These are phyloP conservation scores for Suillus spraguei DNA, from an alignment of 768 basidiomycete genomes.

Conservation along the genomic window DNA sequence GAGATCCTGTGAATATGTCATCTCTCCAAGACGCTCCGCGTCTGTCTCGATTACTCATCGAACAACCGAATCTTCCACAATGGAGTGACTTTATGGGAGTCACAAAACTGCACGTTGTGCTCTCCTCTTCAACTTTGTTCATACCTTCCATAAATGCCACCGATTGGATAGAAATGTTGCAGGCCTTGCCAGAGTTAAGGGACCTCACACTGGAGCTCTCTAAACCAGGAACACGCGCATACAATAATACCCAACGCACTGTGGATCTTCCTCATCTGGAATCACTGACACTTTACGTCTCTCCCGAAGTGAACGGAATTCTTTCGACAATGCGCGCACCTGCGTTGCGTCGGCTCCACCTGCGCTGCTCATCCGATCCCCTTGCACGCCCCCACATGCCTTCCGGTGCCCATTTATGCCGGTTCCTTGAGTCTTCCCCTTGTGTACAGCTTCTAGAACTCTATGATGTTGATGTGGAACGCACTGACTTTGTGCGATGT, in stretches of 20 bases:
- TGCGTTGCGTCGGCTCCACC: conserved; percentile 38
- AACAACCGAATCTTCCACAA: conserved; percentile 38
- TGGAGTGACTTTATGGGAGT: conserved; percentile 37
- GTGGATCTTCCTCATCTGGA: conserved; percentile 29
- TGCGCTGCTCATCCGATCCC: conserved; percentile 40
- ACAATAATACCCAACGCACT: conserved; percentile 19
- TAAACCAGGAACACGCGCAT: conserved; percentile 25
- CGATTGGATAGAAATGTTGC: conserved; percentile 36
- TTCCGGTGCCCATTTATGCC: conserved; percentile 31
- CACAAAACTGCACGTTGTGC: conserved; percentile 36
- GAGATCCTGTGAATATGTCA: conserved; percentile 29
- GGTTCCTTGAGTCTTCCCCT: conserved; percentile 33
- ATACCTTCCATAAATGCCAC: conserved; percentile 24
- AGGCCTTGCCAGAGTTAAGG: conserved; percentile 42
- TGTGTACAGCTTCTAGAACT: conserved; percentile 47
- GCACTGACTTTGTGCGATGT: conserved; percentile 38
- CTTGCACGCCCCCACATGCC: conserved; percentile 30
- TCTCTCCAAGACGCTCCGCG: conserved; percentile 37
- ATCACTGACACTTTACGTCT: conserved; percentile 32
- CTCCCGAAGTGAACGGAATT: conserved; percentile 31
- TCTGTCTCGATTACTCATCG: conserved; percentile 36
- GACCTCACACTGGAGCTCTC: conserved; percentile 44
- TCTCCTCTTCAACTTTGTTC: conserved; percentile 26
- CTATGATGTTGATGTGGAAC: conserved; percentile 48
- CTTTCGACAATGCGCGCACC: conserved; percentile 38